Conservation (phyloP, 164 flowering plant species). For the Tetrastigma voinierianum region DNA sequence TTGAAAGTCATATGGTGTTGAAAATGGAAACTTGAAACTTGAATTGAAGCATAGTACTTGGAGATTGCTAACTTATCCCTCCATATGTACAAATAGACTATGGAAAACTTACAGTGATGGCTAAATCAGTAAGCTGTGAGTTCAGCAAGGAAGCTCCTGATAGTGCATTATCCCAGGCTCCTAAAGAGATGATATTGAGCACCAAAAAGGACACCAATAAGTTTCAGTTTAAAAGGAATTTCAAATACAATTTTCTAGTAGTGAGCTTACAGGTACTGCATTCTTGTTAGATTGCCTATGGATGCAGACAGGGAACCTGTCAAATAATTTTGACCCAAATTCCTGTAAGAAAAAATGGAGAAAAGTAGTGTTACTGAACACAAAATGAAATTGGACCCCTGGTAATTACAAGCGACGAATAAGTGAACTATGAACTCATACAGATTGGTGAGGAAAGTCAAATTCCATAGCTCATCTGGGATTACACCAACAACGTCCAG, state of each 20-base stretch:
- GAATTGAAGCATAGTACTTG: too few relatives aligned
- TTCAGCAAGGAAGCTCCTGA: slow-evolving; percentile 41
- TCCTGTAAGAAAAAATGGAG: slow-evolving; percentile 31
- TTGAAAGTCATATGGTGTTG: too few relatives aligned
- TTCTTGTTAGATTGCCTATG: slow-evolving; percentile 42
- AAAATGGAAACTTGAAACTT: too few relatives aligned
- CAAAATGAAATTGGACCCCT: neutral
- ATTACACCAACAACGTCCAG: slow-evolving; percentile 20
- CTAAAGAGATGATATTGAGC: slow-evolving; percentile 2
- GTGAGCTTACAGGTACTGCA: slow-evolving; percentile 48
- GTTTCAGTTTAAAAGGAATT: neutral
- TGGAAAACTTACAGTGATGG: slow-evolving; percentile 33
- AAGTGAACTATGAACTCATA: slow-evolving; percentile 10
- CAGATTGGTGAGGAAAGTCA: slow-evolving; percentile 31
- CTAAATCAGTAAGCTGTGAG: slow-evolving; percentile 44
- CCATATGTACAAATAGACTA: too few relatives aligned
- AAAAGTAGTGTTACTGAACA: neutral
- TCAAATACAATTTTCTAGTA: neutral
- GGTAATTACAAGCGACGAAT: neutral
- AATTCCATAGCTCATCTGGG: slow-evolving; percentile 32
- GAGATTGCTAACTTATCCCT: too few relatives aligned
- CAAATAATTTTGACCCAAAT: slow-evolving; percentile 57
- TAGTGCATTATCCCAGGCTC: slow-evolving; percentile 32
- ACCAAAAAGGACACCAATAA: too few relatives aligned
- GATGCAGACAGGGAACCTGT: slow-evolving; percentile 67